Percentiles rank a stretch among this genome's conserved stretches.
phyloP scores from a whole-genome alignment of 331 rosid genomes.

The Malus hybrid region DNA sequence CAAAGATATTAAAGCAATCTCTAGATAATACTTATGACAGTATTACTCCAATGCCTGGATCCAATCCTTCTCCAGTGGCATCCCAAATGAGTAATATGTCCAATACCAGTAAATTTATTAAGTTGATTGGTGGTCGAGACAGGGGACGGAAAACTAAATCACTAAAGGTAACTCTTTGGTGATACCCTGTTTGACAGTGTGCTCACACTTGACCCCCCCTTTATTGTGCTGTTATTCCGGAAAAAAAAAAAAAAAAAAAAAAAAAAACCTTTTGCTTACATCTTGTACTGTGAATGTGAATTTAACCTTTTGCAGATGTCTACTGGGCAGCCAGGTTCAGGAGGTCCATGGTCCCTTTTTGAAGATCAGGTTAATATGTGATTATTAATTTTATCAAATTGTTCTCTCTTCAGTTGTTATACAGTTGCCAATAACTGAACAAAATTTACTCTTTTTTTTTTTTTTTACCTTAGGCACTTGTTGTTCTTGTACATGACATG shows the following conservation, averaged over 20 bases:
- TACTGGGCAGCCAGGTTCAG: slow-evolving; percentile 70
- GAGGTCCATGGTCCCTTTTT: slow-evolving; percentile 86
- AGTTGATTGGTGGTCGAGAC: slow-evolving; percentile 85
- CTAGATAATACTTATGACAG: slow-evolving; percentile 66
- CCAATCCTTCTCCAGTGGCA: slow-evolving; percentile 91
- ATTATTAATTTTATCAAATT: neutral
- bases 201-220: slow-evolving; percentile 3
- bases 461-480: slow-evolving; percentile 66
- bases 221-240: too few relatives aligned
- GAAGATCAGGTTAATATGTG: slow-evolving; percentile 79
- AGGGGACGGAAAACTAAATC: slow-evolving; percentile 69
- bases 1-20: slow-evolving; percentile 60
- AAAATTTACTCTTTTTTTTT: neutral
- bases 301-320: slow-evolving; percentile 39
- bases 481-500: slow-evolving; percentile 97
- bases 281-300: slow-evolving; percentile 6
- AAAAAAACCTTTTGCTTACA: neutral
- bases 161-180: slow-evolving; percentile 51
- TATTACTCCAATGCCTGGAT: slow-evolving; percentile 53
- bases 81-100: slow-evolving; percentile 93
- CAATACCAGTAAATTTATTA: slow-evolving; percentile 72
- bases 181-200: slow-evolving; percentile 4
- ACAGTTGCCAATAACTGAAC: neutral
- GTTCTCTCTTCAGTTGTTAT: slow-evolving; percentile 2
- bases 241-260: too few relatives aligned